Evolutionary conservation across 495 filamentous ascomycete species (phyloP).

Genomic region (Glonium stellatum): DNA sequence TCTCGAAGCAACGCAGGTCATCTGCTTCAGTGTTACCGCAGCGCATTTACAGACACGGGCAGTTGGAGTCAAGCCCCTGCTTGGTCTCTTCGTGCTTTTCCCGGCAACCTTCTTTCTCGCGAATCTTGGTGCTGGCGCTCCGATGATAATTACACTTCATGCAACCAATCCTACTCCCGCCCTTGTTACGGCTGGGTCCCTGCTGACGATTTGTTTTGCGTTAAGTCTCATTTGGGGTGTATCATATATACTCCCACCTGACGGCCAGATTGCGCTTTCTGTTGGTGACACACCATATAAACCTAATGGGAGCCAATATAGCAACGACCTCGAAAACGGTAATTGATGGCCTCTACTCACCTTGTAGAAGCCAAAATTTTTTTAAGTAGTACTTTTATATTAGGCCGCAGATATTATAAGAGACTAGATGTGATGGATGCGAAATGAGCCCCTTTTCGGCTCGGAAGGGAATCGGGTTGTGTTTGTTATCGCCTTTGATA

Average conservation of each 20-base stretch:
- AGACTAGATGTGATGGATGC: no score
- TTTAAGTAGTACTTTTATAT: no score
- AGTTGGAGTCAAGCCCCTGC: not conserved
- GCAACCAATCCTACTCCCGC: not conserved
- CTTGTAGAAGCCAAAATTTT: no score
- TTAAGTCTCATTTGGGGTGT: not conserved
- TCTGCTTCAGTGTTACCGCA: constrained; percentile 1
- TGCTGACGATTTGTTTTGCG: not conserved
- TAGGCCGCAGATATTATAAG: no score
- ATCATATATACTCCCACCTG: not conserved
- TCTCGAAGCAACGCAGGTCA: not conserved
- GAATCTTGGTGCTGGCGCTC: not conserved
- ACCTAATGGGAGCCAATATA: no score
- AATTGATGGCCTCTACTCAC: no score
- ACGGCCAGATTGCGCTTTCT: not conserved
- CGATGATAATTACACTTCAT: constrained; percentile 1
- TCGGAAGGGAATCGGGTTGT: no score
- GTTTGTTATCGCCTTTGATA: no score
- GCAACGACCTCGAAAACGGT: no score
- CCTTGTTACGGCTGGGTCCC: not conserved
- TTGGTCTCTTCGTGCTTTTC: constrained; percentile 1
- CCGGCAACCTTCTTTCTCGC: not conserved
- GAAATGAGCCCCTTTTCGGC: no score
- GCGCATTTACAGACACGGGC: not conserved
- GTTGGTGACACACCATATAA: no score